Conservation (phyloP, 169 alveolate genomes). For the Theileria equi region DNA sequence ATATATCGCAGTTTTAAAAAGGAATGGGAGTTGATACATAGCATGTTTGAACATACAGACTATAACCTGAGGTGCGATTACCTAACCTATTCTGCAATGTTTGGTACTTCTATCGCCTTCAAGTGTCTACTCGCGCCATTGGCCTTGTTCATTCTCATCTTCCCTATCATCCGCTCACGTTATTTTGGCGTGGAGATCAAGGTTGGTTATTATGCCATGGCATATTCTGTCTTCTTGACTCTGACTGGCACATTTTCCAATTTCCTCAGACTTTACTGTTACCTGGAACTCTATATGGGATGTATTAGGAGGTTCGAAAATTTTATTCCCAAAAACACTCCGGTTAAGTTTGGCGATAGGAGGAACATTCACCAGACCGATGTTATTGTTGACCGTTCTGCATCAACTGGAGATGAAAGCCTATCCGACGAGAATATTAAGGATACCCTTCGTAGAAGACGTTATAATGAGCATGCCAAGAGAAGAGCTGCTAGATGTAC, state of each 20-base stretch:
- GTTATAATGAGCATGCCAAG: too few relatives aligned
- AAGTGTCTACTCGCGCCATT: neutral
- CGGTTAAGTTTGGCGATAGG: neutral
- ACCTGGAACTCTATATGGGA: neutral
- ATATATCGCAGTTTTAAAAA: conserved; percentile 42
- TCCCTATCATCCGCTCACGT: conserved; percentile 3
- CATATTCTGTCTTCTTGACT: neutral
- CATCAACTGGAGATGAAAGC: too few relatives aligned
- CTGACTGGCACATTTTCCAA: conserved; percentile 12
- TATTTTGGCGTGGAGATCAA: too few relatives aligned
- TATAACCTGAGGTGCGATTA: conserved; percentile 4
- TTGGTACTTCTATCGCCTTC: conserved; percentile 30
- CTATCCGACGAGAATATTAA: too few relatives aligned
- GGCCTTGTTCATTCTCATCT: conserved; percentile 3
- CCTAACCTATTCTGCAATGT: conserved; percentile 1
- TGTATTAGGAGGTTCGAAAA: conserved; percentile 21
- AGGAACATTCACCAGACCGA: conserved; percentile 7
- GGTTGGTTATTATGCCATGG: conserved; percentile 14
- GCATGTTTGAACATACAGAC: conserved; percentile 11
- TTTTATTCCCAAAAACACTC: conserved; percentile 7
- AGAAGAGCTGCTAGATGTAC: too few relatives aligned
- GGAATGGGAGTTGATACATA: conserved; percentile 10
- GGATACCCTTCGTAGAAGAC: too few relatives aligned
- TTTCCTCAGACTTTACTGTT: neutral
- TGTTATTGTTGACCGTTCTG: too few relatives aligned